Evolutionary conservation across 2,329 filamentous ascomycete species (phyloP), one percentile per base, ranked within the genome.

Genomic region (Sporothrix protearum): DNA sequence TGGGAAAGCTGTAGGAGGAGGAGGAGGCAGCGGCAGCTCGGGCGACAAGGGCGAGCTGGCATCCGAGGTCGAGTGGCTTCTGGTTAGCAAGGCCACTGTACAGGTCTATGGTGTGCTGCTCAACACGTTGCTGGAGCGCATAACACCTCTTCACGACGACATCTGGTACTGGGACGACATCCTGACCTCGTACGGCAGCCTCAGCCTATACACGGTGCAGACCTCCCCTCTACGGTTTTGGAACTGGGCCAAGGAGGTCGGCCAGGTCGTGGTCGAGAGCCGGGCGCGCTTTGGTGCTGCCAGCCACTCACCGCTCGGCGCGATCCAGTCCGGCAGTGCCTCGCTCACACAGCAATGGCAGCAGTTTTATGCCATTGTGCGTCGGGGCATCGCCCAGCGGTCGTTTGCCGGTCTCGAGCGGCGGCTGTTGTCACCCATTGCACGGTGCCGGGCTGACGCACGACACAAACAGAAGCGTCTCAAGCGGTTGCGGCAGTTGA

Each of bases 121-220:
- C 75, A 89, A 90, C 76, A 89, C 88, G 0, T 85, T 98, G 3
- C 82, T 97, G 12, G 91, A 95, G 71, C 91, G 96, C 76, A 96
- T 94, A 12, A 89, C 95, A 12, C 91, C 91, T 0, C 81, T 99
- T 22, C 92, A 89, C 76, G 90, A 97, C 75, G 94, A 97, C 76
- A 90, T 97, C 30, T 94, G 91, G 89, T 98, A 98, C 80, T 99
- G 96, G 96, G 93, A 97, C 77, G 92, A 96, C 75, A 87, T 97
- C 1, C 82, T 97, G 39, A 88, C 88, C 10, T 96, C 93, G 0
- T 91, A 93, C 76, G 86, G 88, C 66, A 92, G 91, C 77, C 94
- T 92, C 75, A 91, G 89, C 42, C 79, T 97, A 3, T 97, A 97
- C 80, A 91, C 92, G 16, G 82, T 96, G 9, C 96, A 99, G 80